Evolutionary conservation across 768 basidiomycete genomes (phyloP).

Genomic region (Gyrodon lividus): DNA sequence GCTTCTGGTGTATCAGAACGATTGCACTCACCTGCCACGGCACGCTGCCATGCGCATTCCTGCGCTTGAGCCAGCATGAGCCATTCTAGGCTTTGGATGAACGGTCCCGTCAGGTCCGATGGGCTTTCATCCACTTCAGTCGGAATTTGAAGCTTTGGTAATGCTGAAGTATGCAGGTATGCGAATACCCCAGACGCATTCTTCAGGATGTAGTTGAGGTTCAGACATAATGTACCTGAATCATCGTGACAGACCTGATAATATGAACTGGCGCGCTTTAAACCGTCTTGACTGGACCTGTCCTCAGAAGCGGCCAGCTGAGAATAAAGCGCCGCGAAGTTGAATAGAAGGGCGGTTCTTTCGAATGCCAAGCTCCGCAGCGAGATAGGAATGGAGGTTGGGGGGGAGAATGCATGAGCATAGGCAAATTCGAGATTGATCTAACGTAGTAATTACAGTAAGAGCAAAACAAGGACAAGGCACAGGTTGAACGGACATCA

Average conservation of each 20-base stretch:
- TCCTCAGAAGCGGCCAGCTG: conserved; percentile 73
- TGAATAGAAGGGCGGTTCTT: conserved; percentile 75
- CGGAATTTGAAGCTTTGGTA: conserved; percentile 51
- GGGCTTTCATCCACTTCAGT: conserved; percentile 54
- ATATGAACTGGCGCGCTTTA: conserved; percentile 71
- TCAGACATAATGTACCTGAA: conserved; percentile 10
- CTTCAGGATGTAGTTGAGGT: conserved; percentile 33
- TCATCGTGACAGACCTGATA: conserved; percentile 55
- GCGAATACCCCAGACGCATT: conserved; percentile 72
- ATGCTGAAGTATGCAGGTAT: conserved; percentile 52
- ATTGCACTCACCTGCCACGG: conserved; percentile 62
- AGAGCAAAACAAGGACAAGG: conserved; percentile 4
- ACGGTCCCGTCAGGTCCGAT: conserved; percentile 62
- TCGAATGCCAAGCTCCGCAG: conserved; percentile 81
- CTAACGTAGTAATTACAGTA: conserved; percentile 35
- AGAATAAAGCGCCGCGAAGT: conserved; percentile 83
- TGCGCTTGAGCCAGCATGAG: conserved; percentile 94
- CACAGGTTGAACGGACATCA: conserved; percentile 48
- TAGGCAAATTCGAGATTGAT: conserved; percentile 75
- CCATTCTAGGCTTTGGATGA: conserved; percentile 61
- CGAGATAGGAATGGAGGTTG: conserved; percentile 54
- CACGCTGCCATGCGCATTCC: conserved; percentile 95
- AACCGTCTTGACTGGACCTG: conserved; percentile 71
- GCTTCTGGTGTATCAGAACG: background rate
- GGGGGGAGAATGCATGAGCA: conserved; percentile 60